These are phyloP conservation scores for Sphaerostilbella broomeana DNA, from an alignment of 2,329 filamentous ascomycete genomes.

Conservation along the genomic window DNA sequence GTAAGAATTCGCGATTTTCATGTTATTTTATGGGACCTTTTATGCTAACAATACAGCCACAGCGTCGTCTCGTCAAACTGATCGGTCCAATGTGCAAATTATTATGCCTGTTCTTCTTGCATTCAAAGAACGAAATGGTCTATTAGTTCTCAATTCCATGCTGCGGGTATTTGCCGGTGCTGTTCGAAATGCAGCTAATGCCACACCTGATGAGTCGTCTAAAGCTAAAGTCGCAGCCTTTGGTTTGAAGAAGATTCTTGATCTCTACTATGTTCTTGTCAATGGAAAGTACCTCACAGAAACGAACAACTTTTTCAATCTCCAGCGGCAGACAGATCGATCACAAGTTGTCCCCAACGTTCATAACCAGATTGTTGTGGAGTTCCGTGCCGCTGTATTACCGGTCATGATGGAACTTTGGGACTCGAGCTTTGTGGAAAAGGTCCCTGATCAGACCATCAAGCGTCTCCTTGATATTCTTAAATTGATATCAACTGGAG, in stretches of 20 bases:
- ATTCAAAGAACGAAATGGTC: slow-evolving; percentile 75
- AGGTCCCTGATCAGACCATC: slow-evolving; percentile 67
- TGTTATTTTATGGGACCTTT: neutral
- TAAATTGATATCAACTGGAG: slow-evolving; percentile 68
- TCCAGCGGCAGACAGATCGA: slow-evolving; percentile 38
- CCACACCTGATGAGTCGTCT: slow-evolving; percentile 40
- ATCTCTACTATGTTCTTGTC: slow-evolving; percentile 70
- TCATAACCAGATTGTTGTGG: slow-evolving; percentile 73
- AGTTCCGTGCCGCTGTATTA: slow-evolving; percentile 73
- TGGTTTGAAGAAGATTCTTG: slow-evolving; percentile 74
- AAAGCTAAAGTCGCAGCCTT: slow-evolving; percentile 45
- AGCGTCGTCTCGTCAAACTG: slow-evolving; percentile 38
- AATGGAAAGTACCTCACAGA: slow-evolving; percentile 77
- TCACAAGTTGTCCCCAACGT: slow-evolving; percentile 34
- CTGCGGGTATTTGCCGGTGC: slow-evolving; percentile 55
- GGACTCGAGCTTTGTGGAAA: slow-evolving; percentile 79
- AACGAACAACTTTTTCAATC: slow-evolving; percentile 51
- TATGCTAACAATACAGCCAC: slow-evolving; percentile 18
- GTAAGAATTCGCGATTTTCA: slow-evolving; percentile 27
- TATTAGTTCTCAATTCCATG: slow-evolving; percentile 67
- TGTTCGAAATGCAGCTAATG: slow-evolving; percentile 26
- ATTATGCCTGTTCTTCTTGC: slow-evolving; percentile 75
- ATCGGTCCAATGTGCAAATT: slow-evolving; percentile 45
- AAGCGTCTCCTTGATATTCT: slow-evolving; percentile 79
- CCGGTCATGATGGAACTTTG: slow-evolving; percentile 73